Evolutionary conservation across 768 basidiomycete species (phyloP), one percentile per base, ranked within the genome.

Genomic region (Lactarius indigo): DNA sequence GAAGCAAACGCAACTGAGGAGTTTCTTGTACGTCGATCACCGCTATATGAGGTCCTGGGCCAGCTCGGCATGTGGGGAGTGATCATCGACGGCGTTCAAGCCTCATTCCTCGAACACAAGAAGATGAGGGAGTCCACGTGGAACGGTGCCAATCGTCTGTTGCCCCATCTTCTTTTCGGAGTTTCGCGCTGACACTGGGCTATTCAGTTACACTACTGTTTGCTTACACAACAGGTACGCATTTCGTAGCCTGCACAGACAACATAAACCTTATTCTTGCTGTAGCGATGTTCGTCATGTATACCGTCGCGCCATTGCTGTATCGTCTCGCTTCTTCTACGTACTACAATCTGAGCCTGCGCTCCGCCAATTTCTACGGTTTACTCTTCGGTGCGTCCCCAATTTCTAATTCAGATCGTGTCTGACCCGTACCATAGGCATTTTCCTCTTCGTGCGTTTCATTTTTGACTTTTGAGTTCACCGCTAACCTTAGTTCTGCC

Each of bases 1-100:
- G 35, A 68, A 93, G 92, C 90, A 28, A 94, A 94, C 70, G 91
- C 93, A 35, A 92, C 91, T 0, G 93, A 95, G 75, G 93, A 94
- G 73, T 91, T 90, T 75, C 85, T 94, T 66, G 93, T 95, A 35
- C 84, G 92, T 65, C 85, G 78, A 70, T 81, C 86, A 12, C 93
- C 93, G 5, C 79, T 94, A 44, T 94, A 92, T 71, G 93, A 94
- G 78, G 91, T 94, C 64, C 86, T 94, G 20, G 93, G 93, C 15
- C 91, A 92, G 75, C 76, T 94, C 58, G 93, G 93, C 6, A 86
- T 94, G 84, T 95, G 85, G 83, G 93, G 92, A 35, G 84, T 86
- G 63, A 74, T 94, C 59, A 87, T 94, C 74, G 90, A 87, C 71
- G 88, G 89, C 7, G 83, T 89, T 59, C 92, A 94, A 76, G 87